Evolutionary conservation across 805 yeast genomes (phyloP), one percentile per base, ranked within the genome.

Genomic region (Kazachstania psychrophila): DNA sequence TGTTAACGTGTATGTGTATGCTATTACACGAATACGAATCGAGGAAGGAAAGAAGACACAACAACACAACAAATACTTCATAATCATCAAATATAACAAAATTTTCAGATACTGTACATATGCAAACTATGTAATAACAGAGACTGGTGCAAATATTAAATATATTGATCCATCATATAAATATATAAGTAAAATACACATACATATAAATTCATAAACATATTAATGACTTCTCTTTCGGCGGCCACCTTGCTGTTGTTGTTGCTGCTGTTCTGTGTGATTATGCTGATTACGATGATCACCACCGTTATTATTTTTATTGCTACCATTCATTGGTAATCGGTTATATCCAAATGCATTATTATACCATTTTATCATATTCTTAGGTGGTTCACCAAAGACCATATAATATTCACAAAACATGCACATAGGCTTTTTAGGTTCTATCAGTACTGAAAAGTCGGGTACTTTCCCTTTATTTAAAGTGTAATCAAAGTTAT

Each of bases 391-490:
- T 31, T 53, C 55, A 2, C 77, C 77, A 49, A 63, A 72, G 2
- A 71, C 64, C 35, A 65, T 61, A 47, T 70, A 73, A 49, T 71
- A 72, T 44, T 72, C 75, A 51, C 78, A 72, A 37, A 72, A 64
- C 42, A 70, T 53, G 47, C 78, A 72, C 42, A 65, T 37, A 6
- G 54, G 54, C 10, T 43, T 37, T 20, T 45, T 43, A 9, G 45
- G 45, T 24, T 42, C 46, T 27, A 51, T 38, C 16, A 54, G 33
- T 2, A 45, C 44, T 10, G 55, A 47, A 31, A 52, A 52, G 31
- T 52, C 48, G 3, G 60, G 58, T n/a, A 41, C 28, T 32, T n/a
- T 7, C n/a, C n/a, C 7, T 15, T 38, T 34, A 20, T 43, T 6
- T 9, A 15, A 25, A 10, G 6, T 8, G 22, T 36, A 50, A n/a